phyloP scores from a whole-genome alignment of 2,329 filamentous ascomycete species.

The Diaporthe sp. region DNA sequence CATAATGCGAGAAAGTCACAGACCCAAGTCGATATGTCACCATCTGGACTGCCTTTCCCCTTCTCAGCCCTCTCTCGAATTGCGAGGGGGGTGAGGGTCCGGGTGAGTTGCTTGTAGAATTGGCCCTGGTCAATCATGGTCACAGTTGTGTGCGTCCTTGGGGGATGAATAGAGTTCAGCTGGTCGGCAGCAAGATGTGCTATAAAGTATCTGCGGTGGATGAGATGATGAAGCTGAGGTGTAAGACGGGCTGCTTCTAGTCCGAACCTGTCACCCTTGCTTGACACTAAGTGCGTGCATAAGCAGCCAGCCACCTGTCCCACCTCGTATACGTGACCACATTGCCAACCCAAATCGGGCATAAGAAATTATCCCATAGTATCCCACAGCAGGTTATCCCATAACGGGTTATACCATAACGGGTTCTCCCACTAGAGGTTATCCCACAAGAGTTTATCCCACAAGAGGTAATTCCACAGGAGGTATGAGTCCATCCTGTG shows the following conservation, averaged over 20 bases:
- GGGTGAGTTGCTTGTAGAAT: constrained; percentile 26
- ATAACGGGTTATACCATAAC: too few species aligned
- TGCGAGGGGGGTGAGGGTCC: constrained; percentile 24
- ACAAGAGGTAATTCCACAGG: too few species aligned
- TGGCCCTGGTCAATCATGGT: constrained; percentile 29
- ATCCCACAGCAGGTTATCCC: too few species aligned
- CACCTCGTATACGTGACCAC: not conserved
- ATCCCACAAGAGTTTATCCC: too few species aligned
- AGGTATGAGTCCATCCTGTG: too few species aligned
- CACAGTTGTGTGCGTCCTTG: not conserved
- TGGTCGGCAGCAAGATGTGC: not conserved
- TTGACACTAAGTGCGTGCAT: not conserved
- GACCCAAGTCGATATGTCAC: constrained; percentile 26
- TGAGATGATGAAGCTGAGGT: not conserved
- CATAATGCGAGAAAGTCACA: not conserved
- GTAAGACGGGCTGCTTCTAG: constrained; percentile 11
- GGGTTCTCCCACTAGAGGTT: too few species aligned
- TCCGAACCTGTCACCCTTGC: not conserved
- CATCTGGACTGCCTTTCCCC: not conserved
- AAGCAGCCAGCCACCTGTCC: not conserved
- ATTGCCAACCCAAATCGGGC: not conserved
- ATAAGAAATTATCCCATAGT: too few species aligned
- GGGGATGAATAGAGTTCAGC: too few species aligned
- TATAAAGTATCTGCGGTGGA: not conserved
- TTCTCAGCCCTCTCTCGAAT: not conserved